These are phyloP conservation scores for Fraxinus xanthoxyloides DNA, from an alignment of 305 asterid genomes.

Conservation along the genomic window DNA sequence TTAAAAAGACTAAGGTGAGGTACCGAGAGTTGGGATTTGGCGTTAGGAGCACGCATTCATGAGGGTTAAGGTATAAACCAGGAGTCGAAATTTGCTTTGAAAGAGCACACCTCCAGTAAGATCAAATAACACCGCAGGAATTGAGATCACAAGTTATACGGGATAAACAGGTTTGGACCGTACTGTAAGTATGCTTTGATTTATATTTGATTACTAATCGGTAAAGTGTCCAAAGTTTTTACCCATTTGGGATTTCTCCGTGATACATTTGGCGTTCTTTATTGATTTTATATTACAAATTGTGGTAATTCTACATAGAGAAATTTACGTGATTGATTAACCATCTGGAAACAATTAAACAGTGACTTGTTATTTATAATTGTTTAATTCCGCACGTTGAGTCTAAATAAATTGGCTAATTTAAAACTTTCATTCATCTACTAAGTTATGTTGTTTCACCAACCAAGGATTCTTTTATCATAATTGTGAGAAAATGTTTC, in stretches of 20 bases:
- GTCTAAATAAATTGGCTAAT: neutral
- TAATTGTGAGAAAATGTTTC: neutral
- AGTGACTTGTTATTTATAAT: neutral
- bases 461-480: neutral
- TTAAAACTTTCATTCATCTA: neutral
- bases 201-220: neutral
- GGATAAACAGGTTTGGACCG: neutral
- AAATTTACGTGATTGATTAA: neutral
- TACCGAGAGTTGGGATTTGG: neutral
- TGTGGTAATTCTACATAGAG: neutral
- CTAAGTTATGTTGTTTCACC: neutral
- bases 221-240: neutral
- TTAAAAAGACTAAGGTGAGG: neutral
- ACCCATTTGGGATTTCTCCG: neutral
- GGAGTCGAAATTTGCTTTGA: neutral
- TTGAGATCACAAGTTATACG: neutral
- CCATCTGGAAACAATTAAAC: neutral
- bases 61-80: neutral
- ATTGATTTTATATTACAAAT: too few species aligned
- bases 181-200: neutral
- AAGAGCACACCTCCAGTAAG: neutral
- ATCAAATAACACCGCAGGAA: neutral
- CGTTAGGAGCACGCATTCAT: neutral
- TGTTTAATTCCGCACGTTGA: neutral
- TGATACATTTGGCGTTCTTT: too few species aligned